These are phyloP conservation scores for Escallonia herrerae DNA, from an alignment of 129 eudicot species.

Conservation along the genomic window DNA sequence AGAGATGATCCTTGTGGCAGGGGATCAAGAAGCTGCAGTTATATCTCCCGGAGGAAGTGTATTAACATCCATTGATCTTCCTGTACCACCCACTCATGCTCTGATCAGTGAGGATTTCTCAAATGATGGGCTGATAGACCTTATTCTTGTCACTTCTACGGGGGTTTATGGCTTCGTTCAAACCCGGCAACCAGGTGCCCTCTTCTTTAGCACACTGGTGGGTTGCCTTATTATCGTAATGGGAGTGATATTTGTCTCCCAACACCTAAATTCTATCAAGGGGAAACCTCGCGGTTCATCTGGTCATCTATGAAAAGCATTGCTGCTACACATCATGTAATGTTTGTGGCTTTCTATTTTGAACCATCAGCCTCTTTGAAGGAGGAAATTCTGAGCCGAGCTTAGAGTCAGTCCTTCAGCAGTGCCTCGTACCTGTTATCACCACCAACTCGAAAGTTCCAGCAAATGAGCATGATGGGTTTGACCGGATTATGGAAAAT, in stretches of 20 bases:
- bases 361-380: too few species aligned
- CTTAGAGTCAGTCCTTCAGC: too few species aligned
- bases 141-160: conserved; percentile 72
- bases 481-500: too few species aligned
- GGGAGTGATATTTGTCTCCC: conserved; percentile 88
- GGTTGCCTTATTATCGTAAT: conserved; percentile 89
- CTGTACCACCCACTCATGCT: conserved; percentile 88
- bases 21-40: conserved; percentile 83
- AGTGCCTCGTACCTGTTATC: too few species aligned
- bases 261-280: conserved; percentile 69
- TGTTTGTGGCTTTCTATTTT: too few species aligned
- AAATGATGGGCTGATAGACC: conserved; percentile 84
- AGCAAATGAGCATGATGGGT: too few species aligned
- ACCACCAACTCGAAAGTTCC: too few species aligned
- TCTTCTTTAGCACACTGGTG: conserved; percentile 92
- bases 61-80: conserved; percentile 58
- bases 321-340: neutral
- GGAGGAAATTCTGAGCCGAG: too few species aligned
- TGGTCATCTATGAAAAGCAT: conserved; percentile 25
- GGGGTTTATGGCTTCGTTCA: conserved; percentile 98
- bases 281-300: conserved; percentile 72
- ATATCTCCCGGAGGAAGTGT: conserved; percentile 79
- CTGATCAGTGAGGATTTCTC: conserved; percentile 79
- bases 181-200: conserved; percentile 97
- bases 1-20: conserved; percentile 70